Evolutionary conservation across 2,329 filamentous ascomycete genomes (phyloP).

Genomic region (Penicillium concentricum): DNA sequence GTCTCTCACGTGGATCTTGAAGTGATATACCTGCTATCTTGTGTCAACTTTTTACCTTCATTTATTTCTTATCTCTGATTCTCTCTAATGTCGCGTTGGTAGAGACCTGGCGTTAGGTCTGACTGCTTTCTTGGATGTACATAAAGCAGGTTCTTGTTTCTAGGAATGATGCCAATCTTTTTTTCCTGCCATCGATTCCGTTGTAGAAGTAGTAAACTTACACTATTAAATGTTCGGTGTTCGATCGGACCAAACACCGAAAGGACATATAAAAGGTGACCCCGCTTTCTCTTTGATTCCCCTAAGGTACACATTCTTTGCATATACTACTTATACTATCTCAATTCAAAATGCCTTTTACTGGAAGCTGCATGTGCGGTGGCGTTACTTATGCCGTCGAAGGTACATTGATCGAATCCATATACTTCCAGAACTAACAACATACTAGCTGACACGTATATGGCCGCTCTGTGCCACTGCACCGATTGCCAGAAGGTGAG

Average conservation of each 20-base stretch:
- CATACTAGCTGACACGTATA: conserved; percentile 40
- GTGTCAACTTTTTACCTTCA: conserved; percentile 10
- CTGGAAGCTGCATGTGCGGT: conserved; percentile 38
- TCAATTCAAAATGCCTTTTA: conserved; percentile 26
- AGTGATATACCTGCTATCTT: conserved; percentile 10
- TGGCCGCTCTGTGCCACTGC: conserved; percentile 54
- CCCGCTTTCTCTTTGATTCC: conserved; percentile 17
- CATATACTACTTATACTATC: background rate
- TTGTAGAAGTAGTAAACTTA: background rate
- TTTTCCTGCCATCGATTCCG: background rate
- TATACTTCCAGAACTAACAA: background rate
- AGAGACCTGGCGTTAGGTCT: conserved; percentile 12
- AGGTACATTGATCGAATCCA: conserved; percentile 13
- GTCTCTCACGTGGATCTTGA: conserved; percentile 3
- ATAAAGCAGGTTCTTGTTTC: conserved; percentile 15
- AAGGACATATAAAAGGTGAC: conserved; percentile 3
- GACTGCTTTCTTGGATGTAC: conserved; percentile 17
- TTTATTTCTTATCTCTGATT: conserved; percentile 9
- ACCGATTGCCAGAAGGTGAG: conserved; percentile 55
- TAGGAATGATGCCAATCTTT: conserved; percentile 12
- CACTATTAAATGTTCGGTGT: too few species aligned
- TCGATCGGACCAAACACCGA: conserved; percentile 9
- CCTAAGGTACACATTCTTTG: conserved; percentile 14
- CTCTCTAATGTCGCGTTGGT: background rate
- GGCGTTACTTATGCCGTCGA: conserved; percentile 30